Conservation (phyloP, 495 filamentous ascomycete species). For the Hyaloscypha hepaticicola region DNA sequence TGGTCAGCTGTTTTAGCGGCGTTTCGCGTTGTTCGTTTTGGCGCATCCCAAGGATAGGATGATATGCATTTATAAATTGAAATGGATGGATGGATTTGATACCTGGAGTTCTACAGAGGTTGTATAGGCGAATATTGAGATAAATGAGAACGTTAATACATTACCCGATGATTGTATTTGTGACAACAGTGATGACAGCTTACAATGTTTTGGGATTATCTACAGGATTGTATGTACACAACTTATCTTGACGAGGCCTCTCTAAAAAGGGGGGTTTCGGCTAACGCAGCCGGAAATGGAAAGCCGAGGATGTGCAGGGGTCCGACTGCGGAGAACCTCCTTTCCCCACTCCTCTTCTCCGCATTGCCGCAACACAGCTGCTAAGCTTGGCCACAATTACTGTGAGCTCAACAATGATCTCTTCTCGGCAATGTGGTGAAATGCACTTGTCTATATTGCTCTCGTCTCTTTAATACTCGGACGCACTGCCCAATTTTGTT, state of each 20-base stretch:
- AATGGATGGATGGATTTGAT: conserved; percentile 29
- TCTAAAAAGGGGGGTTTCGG: not conserved
- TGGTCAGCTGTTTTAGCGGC: not conserved
- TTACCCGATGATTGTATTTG: not conserved
- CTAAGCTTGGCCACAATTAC: not conserved
- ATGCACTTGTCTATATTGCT: not conserved
- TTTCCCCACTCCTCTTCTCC: not conserved
- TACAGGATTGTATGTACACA: too few relatives aligned
- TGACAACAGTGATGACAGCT: not conserved
- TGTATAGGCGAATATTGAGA: conserved; percentile 14
- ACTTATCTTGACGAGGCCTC: too few relatives aligned
- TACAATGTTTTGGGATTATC: too few relatives aligned
- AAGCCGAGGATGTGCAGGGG: not conserved
- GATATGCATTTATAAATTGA: conserved; percentile 24
- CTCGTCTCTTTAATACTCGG: not conserved
- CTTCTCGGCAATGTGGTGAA: not conserved
- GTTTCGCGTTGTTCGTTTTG: conserved; percentile 1
- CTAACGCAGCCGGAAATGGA: too few relatives aligned
- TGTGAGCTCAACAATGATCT: not conserved
- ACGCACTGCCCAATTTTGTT: not conserved
- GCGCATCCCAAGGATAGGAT: not conserved
- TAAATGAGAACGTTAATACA: not conserved
- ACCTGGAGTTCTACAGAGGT: conserved; percentile 24
- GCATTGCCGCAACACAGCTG: not conserved
- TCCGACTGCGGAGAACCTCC: not conserved